These are phyloP conservation scores for Lipomyces sp. DNA, from an alignment of 805 yeast genomes.

Conservation along the genomic window DNA sequence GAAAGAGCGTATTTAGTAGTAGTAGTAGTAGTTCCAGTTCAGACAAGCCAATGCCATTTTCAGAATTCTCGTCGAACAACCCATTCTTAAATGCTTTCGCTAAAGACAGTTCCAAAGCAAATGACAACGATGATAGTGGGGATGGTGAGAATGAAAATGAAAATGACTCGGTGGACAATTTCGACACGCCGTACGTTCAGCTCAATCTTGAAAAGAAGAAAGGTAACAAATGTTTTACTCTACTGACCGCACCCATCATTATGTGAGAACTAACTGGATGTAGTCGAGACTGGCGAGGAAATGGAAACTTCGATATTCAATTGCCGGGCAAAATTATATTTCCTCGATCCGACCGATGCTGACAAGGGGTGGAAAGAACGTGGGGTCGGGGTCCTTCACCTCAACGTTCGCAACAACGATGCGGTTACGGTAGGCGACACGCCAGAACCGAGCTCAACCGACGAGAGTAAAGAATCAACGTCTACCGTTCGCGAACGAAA, in stretches of 20 bases:
- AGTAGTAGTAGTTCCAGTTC: neutral
- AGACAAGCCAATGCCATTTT: slow-evolving; percentile 10
- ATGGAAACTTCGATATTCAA: slow-evolving; percentile 70
- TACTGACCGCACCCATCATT: neutral
- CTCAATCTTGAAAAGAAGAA: slow-evolving; percentile 43
- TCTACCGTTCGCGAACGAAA: slow-evolving; percentile 26
- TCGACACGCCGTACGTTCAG: slow-evolving; percentile 46
- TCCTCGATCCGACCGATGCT: slow-evolving; percentile 64
- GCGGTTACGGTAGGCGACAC: slow-evolving; percentile 14
- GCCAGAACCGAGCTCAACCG: slow-evolving; percentile 11
- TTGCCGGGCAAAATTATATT: slow-evolving; percentile 78
- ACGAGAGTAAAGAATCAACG: slow-evolving; percentile 11
- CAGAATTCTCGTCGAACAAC: slow-evolving; percentile 17
- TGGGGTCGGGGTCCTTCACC: slow-evolving; percentile 86
- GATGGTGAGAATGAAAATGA: slow-evolving; percentile 33
- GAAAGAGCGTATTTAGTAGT: slow-evolving; percentile 6
- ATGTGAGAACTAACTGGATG: slow-evolving; percentile 45
- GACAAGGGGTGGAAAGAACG: slow-evolving; percentile 91
- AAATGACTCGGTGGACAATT: slow-evolving; percentile 38
- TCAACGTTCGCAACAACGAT: slow-evolving; percentile 54
- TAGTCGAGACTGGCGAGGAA: slow-evolving; percentile 90
- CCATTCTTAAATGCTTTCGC: slow-evolving; percentile 26
- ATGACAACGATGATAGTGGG: slow-evolving; percentile 38
- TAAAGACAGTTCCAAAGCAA: slow-evolving; percentile 14
- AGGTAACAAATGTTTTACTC: neutral